These are phyloP conservation scores for Corrigiola litoralis DNA, from an alignment of 179 eudicot genomes.

Conservation along the genomic window DNA sequence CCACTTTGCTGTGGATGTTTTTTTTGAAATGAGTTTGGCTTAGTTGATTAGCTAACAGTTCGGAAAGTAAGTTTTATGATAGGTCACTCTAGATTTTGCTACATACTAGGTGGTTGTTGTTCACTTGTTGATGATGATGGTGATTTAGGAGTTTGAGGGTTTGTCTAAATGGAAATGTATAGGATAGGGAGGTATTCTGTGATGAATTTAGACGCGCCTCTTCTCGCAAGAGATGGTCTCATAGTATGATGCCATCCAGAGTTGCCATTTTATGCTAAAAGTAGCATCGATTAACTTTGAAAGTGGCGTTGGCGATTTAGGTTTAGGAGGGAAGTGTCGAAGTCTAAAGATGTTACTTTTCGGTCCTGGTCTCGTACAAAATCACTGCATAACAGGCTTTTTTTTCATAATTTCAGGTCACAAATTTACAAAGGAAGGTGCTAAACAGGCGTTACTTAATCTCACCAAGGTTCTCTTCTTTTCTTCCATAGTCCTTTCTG, in stretches of 20 bases:
- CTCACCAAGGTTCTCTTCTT: constrained; percentile 43
- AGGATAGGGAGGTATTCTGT: neutral
- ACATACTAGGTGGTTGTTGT: neutral
- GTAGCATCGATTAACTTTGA: too few species aligned
- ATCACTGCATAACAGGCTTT: constrained; percentile 1
- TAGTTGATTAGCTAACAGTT: neutral
- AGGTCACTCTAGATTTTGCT: neutral
- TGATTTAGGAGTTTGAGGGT: neutral
- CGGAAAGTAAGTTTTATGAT: neutral
- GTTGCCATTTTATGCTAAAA: too few species aligned
- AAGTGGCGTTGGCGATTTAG: too few species aligned
- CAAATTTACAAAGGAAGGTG: constrained; percentile 57
- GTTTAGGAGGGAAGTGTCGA: too few species aligned
- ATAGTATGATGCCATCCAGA: too few species aligned
- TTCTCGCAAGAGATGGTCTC: too few species aligned
- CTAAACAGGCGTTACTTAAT: constrained; percentile 63
- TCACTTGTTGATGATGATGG: neutral
- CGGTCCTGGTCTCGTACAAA: too few species aligned
- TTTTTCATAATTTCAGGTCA: constrained; percentile 42
- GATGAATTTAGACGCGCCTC: neutral
- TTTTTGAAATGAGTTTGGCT: too few species aligned
- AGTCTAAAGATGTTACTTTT: too few species aligned
- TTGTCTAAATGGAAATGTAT: neutral
- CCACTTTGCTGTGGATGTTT: too few species aligned
- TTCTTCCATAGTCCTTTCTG: neutral